phyloP scores from a whole-genome alignment of 2,329 filamentous ascomycete genomes.

The Cladobotryum protrusum region DNA sequence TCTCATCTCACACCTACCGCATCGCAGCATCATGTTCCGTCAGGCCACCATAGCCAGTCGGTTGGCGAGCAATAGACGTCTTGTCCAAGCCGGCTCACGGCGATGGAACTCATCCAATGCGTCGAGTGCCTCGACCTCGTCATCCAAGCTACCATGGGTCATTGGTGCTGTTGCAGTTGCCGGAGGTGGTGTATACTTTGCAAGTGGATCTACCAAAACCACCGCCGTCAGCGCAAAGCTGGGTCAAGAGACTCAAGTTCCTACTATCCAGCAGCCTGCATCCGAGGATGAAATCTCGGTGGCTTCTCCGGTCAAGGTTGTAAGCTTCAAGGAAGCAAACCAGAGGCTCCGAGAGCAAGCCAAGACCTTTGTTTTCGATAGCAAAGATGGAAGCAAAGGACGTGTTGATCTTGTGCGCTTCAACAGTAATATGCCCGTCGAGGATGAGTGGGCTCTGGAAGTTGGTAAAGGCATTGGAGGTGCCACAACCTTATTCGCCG shows the following conservation, averaged over 20 bases:
- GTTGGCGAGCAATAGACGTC: background rate
- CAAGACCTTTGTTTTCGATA: conserved; percentile 25
- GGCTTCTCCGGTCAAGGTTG: conserved; percentile 21
- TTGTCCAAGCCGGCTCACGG: background rate
- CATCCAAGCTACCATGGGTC: background rate
- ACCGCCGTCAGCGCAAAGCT: background rate
- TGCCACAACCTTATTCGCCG: conserved; percentile 25
- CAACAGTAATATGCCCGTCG: conserved; percentile 30
- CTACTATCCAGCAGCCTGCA: conserved; percentile 6
- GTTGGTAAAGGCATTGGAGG: conserved; percentile 25
- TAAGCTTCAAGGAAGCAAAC: conserved; percentile 24
- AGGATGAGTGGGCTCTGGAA: conserved; percentile 30
- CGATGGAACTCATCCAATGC: background rate
- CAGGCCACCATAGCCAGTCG: background rate
- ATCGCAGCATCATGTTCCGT: background rate
- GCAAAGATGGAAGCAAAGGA: conserved; percentile 18
- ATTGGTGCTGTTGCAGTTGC: background rate
- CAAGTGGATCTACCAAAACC: background rate
- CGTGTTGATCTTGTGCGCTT: conserved; percentile 29
- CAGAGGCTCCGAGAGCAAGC: conserved; percentile 25
- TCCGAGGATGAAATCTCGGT: conserved; percentile 18
- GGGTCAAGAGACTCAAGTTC: background rate
- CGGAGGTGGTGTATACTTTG: background rate
- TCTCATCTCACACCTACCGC: background rate
- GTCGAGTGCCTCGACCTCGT: background rate